A percentile compares a stretch with the other conserved stretches of the same genome.
Evolutionary conservation across 2,329 filamentous ascomycete genomes (phyloP).

Genomic region (Alternaria tenuissima): DNA sequence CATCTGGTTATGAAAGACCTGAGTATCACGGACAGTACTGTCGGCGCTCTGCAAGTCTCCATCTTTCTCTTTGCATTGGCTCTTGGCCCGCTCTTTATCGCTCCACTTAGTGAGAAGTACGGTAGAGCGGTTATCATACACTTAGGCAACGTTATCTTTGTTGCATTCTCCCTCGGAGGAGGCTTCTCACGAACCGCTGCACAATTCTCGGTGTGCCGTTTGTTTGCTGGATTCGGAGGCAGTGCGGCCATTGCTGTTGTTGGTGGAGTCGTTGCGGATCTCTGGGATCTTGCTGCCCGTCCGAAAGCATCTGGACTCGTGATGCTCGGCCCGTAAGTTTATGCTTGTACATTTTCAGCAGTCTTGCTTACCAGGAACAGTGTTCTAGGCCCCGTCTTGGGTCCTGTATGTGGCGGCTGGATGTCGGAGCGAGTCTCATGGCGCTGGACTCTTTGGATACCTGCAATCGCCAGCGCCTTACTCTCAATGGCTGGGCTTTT

Average conservation of each 20-base stretch:
- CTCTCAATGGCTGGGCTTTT: constrained; percentile 9
- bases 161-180: constrained; percentile 35
- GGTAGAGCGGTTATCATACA: constrained; percentile 35
- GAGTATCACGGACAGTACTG: constrained; percentile 26
- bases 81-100: constrained; percentile 41
- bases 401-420: constrained; percentile 24
- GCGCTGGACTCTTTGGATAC: constrained; percentile 24
- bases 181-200: constrained; percentile 13
- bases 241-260: constrained; percentile 28
- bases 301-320: constrained; percentile 22
- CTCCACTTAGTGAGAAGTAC: constrained; percentile 38
- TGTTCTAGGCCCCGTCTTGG: constrained; percentile 21
- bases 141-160: constrained; percentile 31
- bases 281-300: constrained; percentile 46
- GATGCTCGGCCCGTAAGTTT: constrained; percentile 17
- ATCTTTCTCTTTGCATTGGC: constrained; percentile 45
- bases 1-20: constrained; percentile 28
- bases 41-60: constrained; percentile 34
- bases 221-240: neutral
- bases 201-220: neutral
- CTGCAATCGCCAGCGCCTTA: constrained; percentile 19
- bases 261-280: constrained; percentile 54
- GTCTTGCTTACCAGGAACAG: neutral
- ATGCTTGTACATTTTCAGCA: neutral
- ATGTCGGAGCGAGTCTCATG: constrained; percentile 20